Conservation (phyloP, 768 basidiomycete genomes). For the Boletus rufocinnamomeus region DNA sequence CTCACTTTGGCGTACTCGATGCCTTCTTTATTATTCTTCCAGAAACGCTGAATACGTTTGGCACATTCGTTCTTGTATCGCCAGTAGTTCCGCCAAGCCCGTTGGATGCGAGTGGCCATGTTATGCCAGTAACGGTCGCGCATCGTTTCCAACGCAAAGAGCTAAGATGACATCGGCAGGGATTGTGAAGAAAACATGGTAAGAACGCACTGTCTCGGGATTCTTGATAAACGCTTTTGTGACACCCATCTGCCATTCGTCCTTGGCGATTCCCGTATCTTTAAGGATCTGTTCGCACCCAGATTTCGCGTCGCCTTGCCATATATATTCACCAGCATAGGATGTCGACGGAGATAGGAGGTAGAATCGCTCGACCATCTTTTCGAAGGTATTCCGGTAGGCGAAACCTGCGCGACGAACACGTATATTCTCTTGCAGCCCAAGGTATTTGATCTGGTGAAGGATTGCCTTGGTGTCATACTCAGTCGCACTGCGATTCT, state of each 20-base stretch:
- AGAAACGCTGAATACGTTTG: conserved; percentile 93
- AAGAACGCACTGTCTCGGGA: conserved; percentile 81
- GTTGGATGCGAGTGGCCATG: conserved; percentile 96
- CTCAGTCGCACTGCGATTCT: conserved; percentile 89
- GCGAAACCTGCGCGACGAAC: conserved; percentile 98
- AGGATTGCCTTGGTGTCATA: conserved; percentile 94
- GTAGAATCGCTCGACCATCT: conserved; percentile 99
- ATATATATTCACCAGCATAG: conserved; percentile 98
- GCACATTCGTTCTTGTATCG: conserved; percentile 96
- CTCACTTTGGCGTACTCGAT: conserved; percentile 86
- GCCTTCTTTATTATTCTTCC: conserved; percentile 97
- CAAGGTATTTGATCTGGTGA: conserved; percentile 99
- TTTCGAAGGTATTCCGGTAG: conserved; percentile 97
- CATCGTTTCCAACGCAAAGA: conserved; percentile 98
- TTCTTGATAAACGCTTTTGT: conserved; percentile 99
- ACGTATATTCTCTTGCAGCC: conserved; percentile 96
- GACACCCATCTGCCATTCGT: conserved; percentile 99
- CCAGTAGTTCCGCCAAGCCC: conserved; percentile 94
- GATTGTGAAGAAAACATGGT: background rate
- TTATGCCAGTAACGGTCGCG: conserved; percentile 99
- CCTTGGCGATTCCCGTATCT: conserved; percentile 93
- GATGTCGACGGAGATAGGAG: conserved; percentile 92
- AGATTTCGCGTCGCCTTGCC: conserved; percentile 87
- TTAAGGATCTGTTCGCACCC: conserved; percentile 92
- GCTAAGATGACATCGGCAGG: conserved; percentile 44